A percentile compares a stretch with the other conserved stretches of the same genome.
phyloP scores from a whole-genome alignment of 768 basidiomycete genomes.

The Boletus subparvulus region DNA sequence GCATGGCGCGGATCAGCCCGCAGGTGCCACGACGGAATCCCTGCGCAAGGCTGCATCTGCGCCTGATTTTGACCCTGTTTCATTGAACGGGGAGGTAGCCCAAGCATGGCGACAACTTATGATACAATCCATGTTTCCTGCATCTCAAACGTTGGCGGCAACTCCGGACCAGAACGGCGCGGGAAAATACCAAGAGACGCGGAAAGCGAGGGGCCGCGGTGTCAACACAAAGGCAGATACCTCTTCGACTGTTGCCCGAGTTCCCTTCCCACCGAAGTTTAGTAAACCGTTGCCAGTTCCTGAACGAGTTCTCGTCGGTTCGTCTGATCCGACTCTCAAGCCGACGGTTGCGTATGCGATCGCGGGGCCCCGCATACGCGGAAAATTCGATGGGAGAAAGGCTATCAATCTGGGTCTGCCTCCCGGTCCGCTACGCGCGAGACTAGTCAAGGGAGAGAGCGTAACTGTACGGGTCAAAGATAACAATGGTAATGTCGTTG shows the following conservation, averaged over 20 bases:
- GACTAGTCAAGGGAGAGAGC: slow-evolving; percentile 61
- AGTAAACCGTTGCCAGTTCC: slow-evolving; percentile 21
- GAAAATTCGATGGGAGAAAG: slow-evolving; percentile 70
- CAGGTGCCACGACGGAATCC: neutral
- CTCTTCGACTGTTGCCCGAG: slow-evolving; percentile 8
- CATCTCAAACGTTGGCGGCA: slow-evolving; percentile 22
- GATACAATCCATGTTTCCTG: slow-evolving; percentile 64
- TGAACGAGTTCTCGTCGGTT: slow-evolving; percentile 19
- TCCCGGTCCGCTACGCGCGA: slow-evolving; percentile 54
- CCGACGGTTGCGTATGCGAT: slow-evolving; percentile 50
- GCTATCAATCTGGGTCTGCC: slow-evolving; percentile 66
- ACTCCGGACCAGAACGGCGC: slow-evolving; percentile 7
- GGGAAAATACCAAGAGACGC: slow-evolving; percentile 8
- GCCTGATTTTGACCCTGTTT: slow-evolving; percentile 29
- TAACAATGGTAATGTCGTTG: slow-evolving; percentile 39
- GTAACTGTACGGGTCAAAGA: slow-evolving; percentile 57
- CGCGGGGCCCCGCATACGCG: slow-evolving; percentile 52
- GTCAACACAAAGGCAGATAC: neutral
- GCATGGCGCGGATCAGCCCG: neutral
- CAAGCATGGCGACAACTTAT: slow-evolving; percentile 56
- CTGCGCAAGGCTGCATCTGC: slow-evolving; percentile 26
- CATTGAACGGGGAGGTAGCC: slow-evolving; percentile 43
- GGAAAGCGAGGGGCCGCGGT: slow-evolving; percentile 9
- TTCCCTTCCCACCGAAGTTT: slow-evolving; percentile 16
- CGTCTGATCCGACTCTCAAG: slow-evolving; percentile 18